Percentiles rank a stretch among this genome's conserved stretches.
Evolutionary conservation across 2,329 filamentous ascomycete species (phyloP).

Genomic region (Xylariaceae sp.): DNA sequence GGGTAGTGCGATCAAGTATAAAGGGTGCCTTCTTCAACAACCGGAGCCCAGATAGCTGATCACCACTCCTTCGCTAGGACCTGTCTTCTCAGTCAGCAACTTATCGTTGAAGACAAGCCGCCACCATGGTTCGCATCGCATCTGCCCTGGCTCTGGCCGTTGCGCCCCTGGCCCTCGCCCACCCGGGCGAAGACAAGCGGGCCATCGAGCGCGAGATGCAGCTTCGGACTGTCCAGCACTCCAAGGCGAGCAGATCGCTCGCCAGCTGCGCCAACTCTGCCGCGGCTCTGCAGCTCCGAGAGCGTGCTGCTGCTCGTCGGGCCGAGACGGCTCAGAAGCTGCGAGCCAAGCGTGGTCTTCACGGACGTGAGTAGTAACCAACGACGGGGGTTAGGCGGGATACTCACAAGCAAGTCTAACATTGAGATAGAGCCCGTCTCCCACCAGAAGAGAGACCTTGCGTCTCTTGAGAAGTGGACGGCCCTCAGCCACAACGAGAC

Average conservation of each 20-base stretch:
- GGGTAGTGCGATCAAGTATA: too few relatives aligned
- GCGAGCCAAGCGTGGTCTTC: constrained; percentile 24
- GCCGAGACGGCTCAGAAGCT: constrained; percentile 25
- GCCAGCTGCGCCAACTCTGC: constrained; percentile 21
- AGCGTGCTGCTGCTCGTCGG: constrained; percentile 27
- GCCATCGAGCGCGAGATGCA: constrained; percentile 16
- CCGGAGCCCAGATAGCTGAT: too few relatives aligned
- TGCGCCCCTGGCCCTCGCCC: constrained; percentile 19
- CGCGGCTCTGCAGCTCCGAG: constrained; percentile 26
- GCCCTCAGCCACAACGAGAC: constrained; percentile 11
- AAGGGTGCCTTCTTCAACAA: too few relatives aligned
- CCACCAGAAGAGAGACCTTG: too few relatives aligned
- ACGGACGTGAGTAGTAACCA: constrained; percentile 11
- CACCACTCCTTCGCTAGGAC: too few relatives aligned
- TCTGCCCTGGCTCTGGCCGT: constrained; percentile 4
- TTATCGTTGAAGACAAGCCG: too few relatives aligned
- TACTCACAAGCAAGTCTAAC: constrained; percentile 14
- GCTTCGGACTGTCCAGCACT: too few relatives aligned
- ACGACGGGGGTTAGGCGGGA: constrained; percentile 12
- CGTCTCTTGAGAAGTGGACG: too few relatives aligned
- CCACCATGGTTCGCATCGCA: too few relatives aligned
- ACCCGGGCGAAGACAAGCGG: constrained; percentile 29
- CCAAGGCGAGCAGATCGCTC: too few relatives aligned
- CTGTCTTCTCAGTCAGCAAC: too few relatives aligned
- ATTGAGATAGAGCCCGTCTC: too few relatives aligned